phyloP scores from a whole-genome alignment of 768 basidiomycete species.

The Podaxis sp. region DNA sequence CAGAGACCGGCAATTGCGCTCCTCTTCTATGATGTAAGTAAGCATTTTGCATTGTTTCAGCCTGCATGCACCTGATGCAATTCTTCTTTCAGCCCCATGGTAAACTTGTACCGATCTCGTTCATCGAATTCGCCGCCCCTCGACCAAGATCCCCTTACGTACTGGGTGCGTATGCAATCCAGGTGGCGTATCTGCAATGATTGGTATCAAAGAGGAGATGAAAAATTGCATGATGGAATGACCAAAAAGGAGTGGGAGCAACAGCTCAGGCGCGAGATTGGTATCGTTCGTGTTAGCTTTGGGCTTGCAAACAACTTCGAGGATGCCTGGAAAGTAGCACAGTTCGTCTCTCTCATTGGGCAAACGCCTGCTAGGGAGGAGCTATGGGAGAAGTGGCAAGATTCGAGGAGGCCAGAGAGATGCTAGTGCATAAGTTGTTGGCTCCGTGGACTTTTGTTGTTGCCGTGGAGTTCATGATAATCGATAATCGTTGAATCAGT shows the following conservation, averaged over 20 bases:
- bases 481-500: too few relatives aligned
- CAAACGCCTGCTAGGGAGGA: slow-evolving; percentile 19
- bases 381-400: slow-evolving; percentile 26
- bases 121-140: slow-evolving; percentile 68
- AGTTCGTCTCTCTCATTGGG: slow-evolving; percentile 42
- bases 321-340: slow-evolving; percentile 59
- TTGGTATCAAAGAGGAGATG: slow-evolving; percentile 67
- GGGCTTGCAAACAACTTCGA: slow-evolving; percentile 76
- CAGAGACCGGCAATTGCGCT: slow-evolving; percentile 60
- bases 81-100: slow-evolving; percentile 47
- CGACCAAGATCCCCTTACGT: slow-evolving; percentile 65
- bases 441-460: not conserved
- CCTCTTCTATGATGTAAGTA: slow-evolving; percentile 63
- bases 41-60: slow-evolving; percentile 20
- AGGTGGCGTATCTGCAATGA: slow-evolving; percentile 70
- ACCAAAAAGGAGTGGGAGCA: slow-evolving; percentile 63
- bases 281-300: slow-evolving; percentile 71
- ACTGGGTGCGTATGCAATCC: slow-evolving; percentile 90
- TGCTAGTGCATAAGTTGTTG: not conserved
- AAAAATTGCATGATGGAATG: not conserved
- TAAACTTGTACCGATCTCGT: slow-evolving; percentile 65
- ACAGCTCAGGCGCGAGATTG: slow-evolving; percentile 60
- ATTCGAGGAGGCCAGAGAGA: slow-evolving; percentile 16
- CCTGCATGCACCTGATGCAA: not conserved
- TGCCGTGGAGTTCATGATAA: too few relatives aligned